Base-by-base conservation (phyloP, 148 eudicot genomes). In the Cornus kousa region DNA sequence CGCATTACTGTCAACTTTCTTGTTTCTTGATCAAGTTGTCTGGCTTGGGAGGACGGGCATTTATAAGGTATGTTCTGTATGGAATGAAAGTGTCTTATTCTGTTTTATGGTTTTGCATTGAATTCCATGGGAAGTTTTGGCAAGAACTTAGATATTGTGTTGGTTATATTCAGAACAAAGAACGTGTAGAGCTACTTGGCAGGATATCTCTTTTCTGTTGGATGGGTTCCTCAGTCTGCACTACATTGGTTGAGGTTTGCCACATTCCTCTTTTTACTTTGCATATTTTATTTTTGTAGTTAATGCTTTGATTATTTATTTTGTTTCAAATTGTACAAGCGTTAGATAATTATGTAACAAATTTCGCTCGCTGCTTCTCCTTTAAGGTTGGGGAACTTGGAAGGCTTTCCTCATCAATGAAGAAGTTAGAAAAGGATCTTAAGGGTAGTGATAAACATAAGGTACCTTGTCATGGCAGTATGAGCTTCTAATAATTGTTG, bases 1-100 rank as follows among this genome's bases (percentile, higher is more conserved):
- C 87, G 99, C 98, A 0, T 86, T 97, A 60, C 53, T 97, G 79
- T 97, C 98, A n/a, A 92, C 98, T 69, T 97, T 94, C 89, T 85
- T 97, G 90, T 92, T 97, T 83, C 97, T 97, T 33, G 99, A 97
- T 81, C 98, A 97, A 94, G 85, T 97, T 81, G 98, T 97, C 75
- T 97, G 98, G 98, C 98, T 97, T 53, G 92, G 92, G 72, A 92
- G 98, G 89, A 80, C 91, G 71, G 98, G 99, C 84, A 90, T 97
- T 77, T 97, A 94, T 79, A 88, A 97, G 99, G 99, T 97, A 88
- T 43, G 48, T 5, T 43, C 10, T 10, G 48, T 43, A 43, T 60
- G 57, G 72, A 28, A 35, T 40, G 20, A 20, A 60, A 32, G 78
- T 43, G 40, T 13, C 31, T 77, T 37, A 7, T 76, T 46, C 80